A percentile compares a stretch with the other conserved stretches of the same genome.
Conservation (phyloP, 352 stramenopile species). For the Pythium coloratum region DNA sequence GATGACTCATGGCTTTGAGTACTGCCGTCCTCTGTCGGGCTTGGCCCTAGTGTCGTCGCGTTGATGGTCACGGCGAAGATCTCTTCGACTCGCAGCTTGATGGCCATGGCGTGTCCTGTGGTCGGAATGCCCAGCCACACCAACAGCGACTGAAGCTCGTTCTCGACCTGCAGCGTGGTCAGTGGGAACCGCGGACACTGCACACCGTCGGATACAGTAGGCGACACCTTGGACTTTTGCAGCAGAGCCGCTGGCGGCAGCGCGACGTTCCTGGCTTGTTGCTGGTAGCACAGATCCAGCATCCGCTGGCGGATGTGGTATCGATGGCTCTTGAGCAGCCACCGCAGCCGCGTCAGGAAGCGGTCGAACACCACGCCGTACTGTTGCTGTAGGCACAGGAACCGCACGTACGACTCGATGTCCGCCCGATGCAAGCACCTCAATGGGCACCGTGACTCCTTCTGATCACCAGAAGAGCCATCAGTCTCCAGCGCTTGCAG, state of each 20-base stretch:
- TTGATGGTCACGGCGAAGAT: slow-evolving; percentile 6
- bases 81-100: slow-evolving; percentile 24
- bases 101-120: slow-evolving; percentile 1
- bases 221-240: slow-evolving; percentile 13
- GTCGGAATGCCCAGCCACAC: not conserved
- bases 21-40: not conserved
- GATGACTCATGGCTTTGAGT: not conserved
- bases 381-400: not conserved
- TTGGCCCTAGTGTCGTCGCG: not conserved
- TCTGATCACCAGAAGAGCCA: not conserved
- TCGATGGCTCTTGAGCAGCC: slow-evolving; percentile 49
- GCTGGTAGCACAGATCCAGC: slow-evolving; percentile 43
- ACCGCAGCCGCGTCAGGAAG: slow-evolving; percentile 42
- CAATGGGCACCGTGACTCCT: not conserved
- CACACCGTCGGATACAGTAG: slow-evolving; percentile 20
- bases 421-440: not conserved
- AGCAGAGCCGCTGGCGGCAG: slow-evolving; percentile 13
- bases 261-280: slow-evolving; percentile 30
- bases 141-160: slow-evolving; percentile 33
- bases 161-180: slow-evolving; percentile 30
- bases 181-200: slow-evolving; percentile 49
- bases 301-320: slow-evolving; percentile 56
- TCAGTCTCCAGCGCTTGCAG: not conserved
- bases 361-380: slow-evolving; percentile 29
- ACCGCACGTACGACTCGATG: slow-evolving; percentile 7